phyloP scores from a whole-genome alignment of 2,329 filamentous ascomycete genomes.

The Coniochaeta pulveracea region DNA sequence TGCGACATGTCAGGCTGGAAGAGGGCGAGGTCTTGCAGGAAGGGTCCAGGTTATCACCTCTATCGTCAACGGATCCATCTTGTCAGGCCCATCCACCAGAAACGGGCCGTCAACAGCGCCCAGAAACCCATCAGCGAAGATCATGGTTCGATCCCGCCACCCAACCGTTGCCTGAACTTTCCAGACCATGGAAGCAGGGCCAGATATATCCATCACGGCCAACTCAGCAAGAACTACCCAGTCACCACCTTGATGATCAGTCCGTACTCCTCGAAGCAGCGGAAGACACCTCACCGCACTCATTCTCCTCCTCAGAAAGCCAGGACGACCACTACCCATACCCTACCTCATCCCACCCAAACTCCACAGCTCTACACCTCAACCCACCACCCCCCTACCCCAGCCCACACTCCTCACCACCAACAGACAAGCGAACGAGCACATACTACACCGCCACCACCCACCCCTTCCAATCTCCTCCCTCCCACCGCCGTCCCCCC shows the following conservation, averaged over 20 bases:
- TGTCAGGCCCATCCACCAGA: background rate
- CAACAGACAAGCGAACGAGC: background rate
- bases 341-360: too few species aligned
- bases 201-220: background rate
- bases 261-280: too few species aligned
- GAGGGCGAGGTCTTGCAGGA: slow-evolving; percentile 5
- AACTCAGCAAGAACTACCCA: background rate
- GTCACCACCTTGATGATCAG: background rate
- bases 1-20: slow-evolving; percentile 20
- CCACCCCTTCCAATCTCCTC: background rate
- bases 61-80: background rate
- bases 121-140: too few species aligned
- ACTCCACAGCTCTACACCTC: background rate
- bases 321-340: too few species aligned
- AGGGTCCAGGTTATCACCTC: background rate
- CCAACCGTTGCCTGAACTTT: background rate
- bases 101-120: too few species aligned
- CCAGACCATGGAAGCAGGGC: background rate
- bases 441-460: background rate
- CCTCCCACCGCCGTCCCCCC: too few species aligned
- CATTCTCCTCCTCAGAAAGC: too few species aligned
- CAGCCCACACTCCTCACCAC: background rate
- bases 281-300: too few species aligned
- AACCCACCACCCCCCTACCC: background rate
- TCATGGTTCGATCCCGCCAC: too few species aligned